Base-by-base conservation (phyloP, 164 flowering plant species). In the Tetracentron sinense region DNA sequence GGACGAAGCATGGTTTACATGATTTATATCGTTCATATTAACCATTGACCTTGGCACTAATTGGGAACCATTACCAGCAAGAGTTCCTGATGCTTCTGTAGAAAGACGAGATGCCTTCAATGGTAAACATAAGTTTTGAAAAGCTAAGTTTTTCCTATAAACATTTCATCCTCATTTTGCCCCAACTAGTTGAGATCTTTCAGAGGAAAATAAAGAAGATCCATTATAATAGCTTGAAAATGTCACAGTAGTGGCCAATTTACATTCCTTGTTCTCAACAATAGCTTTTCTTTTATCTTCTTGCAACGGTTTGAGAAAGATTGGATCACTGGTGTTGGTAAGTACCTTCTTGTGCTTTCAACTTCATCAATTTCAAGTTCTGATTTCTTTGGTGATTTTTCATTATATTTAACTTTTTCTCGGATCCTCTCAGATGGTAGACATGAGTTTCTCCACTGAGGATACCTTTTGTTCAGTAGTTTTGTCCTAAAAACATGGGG, bases 401-500 rank as follows among this genome's bases (percentile, higher is more conserved):
- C 78, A 74, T 44, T 64, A 65, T 73, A 61, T n/a, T 73, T 83
- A 54, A 72, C n/a, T n/a, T n/a, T n/a, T n/a, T n/a, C n/a, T n/a
- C n/a, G n/a, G n/a, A n/a, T n/a, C n/a, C n/a, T n/a, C 82, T 64
- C 84, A 53, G 79, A 67, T 30, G 77, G 65, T 55, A 38, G 68
- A 27, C 85, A 68, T 54, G 64, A 63, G 74, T 71, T 82, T 70
- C 73, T 89, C 96, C 96, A 91, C 49, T 19, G 66, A 15, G 86
- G 87, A 62, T 62, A 58, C 74, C 75, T 85, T 58, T 82, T 81
- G 17, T 81, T 80, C 44, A 94, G 74, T n/a, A n/a, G n/a, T n/a
- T n/a, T n/a, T n/a, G n/a, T n/a, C n/a, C n/a, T n/a, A n/a, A n/a
- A n/a, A n/a, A 76, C 55, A 60, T 77, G 83, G 16, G 93, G 85